Base-by-base conservation (phyloP, 768 basidiomycete species). In the Clitopilus hobsonii region DNA sequence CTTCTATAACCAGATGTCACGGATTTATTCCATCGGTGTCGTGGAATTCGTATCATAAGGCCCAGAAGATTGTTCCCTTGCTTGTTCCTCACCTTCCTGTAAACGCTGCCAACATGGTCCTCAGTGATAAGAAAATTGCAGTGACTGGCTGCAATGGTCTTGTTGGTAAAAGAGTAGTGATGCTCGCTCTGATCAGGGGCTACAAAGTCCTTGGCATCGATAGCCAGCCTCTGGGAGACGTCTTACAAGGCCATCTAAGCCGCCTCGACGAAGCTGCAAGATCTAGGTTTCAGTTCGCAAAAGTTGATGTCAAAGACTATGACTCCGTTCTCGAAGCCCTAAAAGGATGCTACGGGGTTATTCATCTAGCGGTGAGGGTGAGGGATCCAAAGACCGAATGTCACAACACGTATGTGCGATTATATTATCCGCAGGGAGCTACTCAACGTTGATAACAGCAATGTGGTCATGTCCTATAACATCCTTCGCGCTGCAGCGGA, bases 401-500 rank as follows among this genome's bases (percentile, higher is more conserved):
- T 86, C 11, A 77, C 85, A n/a, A 74, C 84, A 38, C 83, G 32
- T 36, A 36, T 36, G 32, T n/a, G n/a, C n/a, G n/a, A n/a, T n/a
- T n/a, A n/a, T n/a, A n/a, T n/a, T n/a, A n/a, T n/a, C n/a, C n/a
- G n/a, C n/a, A n/a, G n/a, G n/a, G n/a, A n/a, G n/a, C n/a, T n/a
- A n/a, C n/a, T n/a, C n/a, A n/a, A n/a, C n/a, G n/a, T n/a, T n/a
- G n/a, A n/a, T n/a, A n/a, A n/a, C n/a, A n/a, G n/a, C n/a, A n/a
- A n/a, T n/a, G n/a, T n/a, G n/a, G n/a, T n/a, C n/a, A n/a, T n/a
- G n/a, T n/a, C n/a, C n/a, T n/a, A n/a, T n/a, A 88, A 88, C 62
- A 71, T 86, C 49, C 70, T 88, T 47, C 79, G 83, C 16, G 83
- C 84, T 4, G 81, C 81, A 52, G 85, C 84, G 49, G 84, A 88